Evolutionary conservation across 352 stramenopile genomes (phyloP).

Genomic region (Globisporangium apiculatum): DNA sequence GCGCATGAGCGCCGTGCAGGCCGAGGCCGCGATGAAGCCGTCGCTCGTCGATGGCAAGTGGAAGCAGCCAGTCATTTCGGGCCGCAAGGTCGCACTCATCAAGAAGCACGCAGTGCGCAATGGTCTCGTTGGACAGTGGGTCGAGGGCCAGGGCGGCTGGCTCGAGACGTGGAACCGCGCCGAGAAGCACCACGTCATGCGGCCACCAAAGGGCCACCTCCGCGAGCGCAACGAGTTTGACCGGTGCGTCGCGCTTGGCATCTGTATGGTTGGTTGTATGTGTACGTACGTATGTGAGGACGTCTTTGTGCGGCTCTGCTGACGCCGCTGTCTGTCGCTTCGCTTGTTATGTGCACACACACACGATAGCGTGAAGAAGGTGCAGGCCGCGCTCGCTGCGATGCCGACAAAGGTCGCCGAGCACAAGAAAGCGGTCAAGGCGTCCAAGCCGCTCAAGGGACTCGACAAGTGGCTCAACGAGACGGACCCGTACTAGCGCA

Average conservation of each 20-base stretch:
- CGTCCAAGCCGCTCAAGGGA: slow-evolving; percentile 78
- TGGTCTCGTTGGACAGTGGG: slow-evolving; percentile 67
- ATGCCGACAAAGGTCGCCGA: slow-evolving; percentile 85
- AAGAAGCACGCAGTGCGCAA: slow-evolving; percentile 78
- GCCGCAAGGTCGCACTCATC: slow-evolving; percentile 72
- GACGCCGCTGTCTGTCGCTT: not conserved
- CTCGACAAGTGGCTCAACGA: slow-evolving; percentile 88
- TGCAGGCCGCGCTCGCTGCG: slow-evolving; percentile 68
- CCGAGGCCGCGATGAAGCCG: slow-evolving; percentile 74
- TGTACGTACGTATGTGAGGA: not conserved
- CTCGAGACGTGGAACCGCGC: slow-evolving; percentile 65
- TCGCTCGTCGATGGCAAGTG: slow-evolving; percentile 76
- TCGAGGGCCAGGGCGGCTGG: slow-evolving; percentile 75
- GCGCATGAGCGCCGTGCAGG: slow-evolving; percentile 60
- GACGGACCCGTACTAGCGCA: slow-evolving; percentile 60
- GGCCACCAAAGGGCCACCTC: slow-evolving; percentile 70
- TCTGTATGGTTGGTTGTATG: not conserved
- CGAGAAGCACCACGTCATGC: slow-evolving; percentile 86
- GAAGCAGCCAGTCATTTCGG: slow-evolving; percentile 75
- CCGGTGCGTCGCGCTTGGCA: slow-evolving; percentile 25
- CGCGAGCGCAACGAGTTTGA: slow-evolving; percentile 83
- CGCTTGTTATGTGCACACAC: not conserved
- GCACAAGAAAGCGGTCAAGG: slow-evolving; percentile 80
- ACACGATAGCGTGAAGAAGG: slow-evolving; percentile 65
- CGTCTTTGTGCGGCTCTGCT: not conserved